Evolutionary conservation across 176 grass and related monocot genomes (phyloP), one percentile per base, ranked within the genome.

Genomic region (Lolium rigidum): DNA sequence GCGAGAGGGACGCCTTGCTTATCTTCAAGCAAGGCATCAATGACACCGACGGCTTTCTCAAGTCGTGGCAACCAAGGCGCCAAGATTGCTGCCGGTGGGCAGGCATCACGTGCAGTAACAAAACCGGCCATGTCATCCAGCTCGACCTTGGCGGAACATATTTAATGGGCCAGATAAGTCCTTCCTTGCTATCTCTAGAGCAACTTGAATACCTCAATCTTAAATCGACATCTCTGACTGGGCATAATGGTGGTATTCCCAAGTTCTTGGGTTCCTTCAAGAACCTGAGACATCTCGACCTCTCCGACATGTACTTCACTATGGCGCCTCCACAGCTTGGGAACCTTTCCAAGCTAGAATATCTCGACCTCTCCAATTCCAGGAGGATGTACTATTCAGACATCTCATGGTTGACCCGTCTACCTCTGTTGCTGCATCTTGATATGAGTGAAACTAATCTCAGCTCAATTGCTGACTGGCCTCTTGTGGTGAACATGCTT

Each of bases 21-120:
- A 43, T 10, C 2, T 89, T 94, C 83, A 94, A 84, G 81, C 10
- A 59, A 28, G 89, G 83, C 50, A 11, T 89, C 66, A 55, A 5
- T 0, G 79, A 91, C 50, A 24, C 39, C 0, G 0, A 0, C 0
- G 26, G 18, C 10, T 5, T 4, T 3, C 82, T 91, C 0, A 4
- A 1, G 26, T 84, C 92, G 0, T 91, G 89, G 92, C 13, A 13
- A 0, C 7, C 2, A 10, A 24, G 0, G 4, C 6, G 69, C 0
- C 4, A 28, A 0, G 71, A 93, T 9, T 90, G 86, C 82, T 93
- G 92, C 78, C 12, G n/a, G 1, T 91, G 92, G 88, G 18, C 10
- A 10, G 86, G 92, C 52, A 76, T 94, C 79, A 5, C 10, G 0
- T 94, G 92, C 52, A 17, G 17, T 51, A 65, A 78, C 11, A 10